Evolutionary conservation across 306 rosid genomes (phyloP), one percentile per base, ranked within the genome.

Genomic region (Argentina anserina): DNA sequence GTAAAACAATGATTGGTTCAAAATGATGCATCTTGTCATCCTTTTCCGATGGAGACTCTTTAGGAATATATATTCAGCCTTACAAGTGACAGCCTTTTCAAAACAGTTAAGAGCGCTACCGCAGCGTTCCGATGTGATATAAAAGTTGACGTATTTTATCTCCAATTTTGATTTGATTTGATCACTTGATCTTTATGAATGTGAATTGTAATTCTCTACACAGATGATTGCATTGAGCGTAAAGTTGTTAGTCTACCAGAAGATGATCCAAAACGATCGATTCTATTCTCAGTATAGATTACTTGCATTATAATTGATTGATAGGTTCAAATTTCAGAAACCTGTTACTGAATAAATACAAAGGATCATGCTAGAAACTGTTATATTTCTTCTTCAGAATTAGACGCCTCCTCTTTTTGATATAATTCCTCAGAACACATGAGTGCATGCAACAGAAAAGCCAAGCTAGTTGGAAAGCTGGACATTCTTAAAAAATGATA

Each of bases 1-100:
- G 69, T 43, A 46, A 45, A 26, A 56, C 33, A 23, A 60, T 37
- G 36, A 42, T 65, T 69, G 52, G 72, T 65, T 79, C 72, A 77
- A 34, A 43, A 58, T 67, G 71, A 36, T 64, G 69, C 59, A 39
- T 66, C 37, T 5, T 39, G 47, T 20, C 45, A 34, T 62, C 67
- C 62, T 67, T 76, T 71, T 34, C 63, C 66, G 3, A 9, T 61
- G 42, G 66, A 28, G 37, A 61, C 63, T 13, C 21, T 20, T 20
- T 31, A 0, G 4, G 34, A 6, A 46, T 50, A 7, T 12, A 21
- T 41, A 31, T 34, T 21, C 37, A 25, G 42, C 46, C 47, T 21
- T 40, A n/a, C 62, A 33, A 36, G 46, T 70, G 33, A 21, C 1
- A 50, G 26, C 34, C 49, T 23, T 64, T 70, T 36, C 74, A 36